Evolutionary conservation across 1,139 yeast genomes (phyloP).

Genomic region (Candida smagusa): DNA sequence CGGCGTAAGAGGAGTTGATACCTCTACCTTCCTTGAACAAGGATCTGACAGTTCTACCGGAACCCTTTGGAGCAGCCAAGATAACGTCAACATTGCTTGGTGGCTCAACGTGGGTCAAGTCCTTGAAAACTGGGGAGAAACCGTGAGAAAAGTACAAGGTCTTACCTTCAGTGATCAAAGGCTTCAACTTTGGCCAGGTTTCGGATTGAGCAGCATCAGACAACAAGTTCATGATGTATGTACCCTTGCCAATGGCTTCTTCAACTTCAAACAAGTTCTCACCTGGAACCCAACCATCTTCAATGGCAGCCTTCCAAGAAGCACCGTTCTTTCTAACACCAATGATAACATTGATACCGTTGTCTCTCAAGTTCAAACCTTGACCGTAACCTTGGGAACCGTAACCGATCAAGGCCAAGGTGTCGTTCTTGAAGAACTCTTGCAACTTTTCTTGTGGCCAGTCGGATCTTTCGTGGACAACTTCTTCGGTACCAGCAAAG

Average conservation of each 20-base stretch:
- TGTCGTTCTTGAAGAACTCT: constrained; percentile 96
- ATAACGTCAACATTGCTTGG: constrained; percentile 95
- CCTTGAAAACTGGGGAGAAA: constrained; percentile 98
- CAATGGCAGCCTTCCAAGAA: constrained; percentile 98
- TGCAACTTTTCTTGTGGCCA: constrained; percentile 98
- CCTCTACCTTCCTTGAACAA: constrained; percentile 99
- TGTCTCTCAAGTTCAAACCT: constrained; percentile 98
- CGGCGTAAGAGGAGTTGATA: constrained; percentile 98
- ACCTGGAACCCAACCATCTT: constrained; percentile 99
- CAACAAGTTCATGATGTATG: constrained; percentile 93
- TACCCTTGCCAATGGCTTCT: constrained; percentile 91
- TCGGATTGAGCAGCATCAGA: constrained; percentile 99
- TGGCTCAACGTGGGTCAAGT: constrained; percentile 92
- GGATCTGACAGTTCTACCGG: constrained; percentile 99
- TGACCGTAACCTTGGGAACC: constrained; percentile 99
- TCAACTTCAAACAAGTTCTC: constrained; percentile 92
- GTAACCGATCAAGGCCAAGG: constrained; percentile 96
- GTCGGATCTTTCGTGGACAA: constrained; percentile 97
- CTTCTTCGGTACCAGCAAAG: constrained; percentile 94
- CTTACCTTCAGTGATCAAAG: constrained; percentile 93
- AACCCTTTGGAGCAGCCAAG: constrained; percentile 99
- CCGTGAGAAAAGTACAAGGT: constrained; percentile 99
- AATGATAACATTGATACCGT: constrained; percentile 93
- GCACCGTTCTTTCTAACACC: constrained; percentile 99
- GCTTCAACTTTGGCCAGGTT: constrained; percentile 87